Evolutionary conservation across 1,139 yeast species (phyloP).

Genomic region (Yamadazyma atlantica): DNA sequence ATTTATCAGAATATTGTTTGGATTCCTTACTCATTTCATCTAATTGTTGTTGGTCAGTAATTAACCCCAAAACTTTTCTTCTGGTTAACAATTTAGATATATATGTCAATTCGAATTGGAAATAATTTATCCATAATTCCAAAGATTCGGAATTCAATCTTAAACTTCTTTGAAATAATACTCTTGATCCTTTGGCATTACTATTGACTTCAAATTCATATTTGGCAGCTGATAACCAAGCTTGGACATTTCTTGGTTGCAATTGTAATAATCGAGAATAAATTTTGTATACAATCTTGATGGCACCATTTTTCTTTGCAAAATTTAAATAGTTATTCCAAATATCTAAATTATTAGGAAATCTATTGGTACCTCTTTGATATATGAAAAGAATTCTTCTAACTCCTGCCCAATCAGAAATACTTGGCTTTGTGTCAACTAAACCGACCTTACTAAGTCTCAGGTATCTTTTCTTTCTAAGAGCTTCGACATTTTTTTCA

Average conservation of each 20-base stretch:
- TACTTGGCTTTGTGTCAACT: conserved; percentile 53
- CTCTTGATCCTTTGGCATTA: conserved; percentile 86
- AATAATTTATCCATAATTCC: conserved; percentile 81
- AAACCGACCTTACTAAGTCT: conserved; percentile 57
- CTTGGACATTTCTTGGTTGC: conserved; percentile 87
- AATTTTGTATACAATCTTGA: conserved; percentile 76
- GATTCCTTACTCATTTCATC: conserved; percentile 48
- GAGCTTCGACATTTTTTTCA: conserved; percentile 75
- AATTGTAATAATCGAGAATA: conserved; percentile 77
- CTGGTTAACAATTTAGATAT: conserved; percentile 81
- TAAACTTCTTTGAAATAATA: conserved; percentile 78
- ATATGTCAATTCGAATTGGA: conserved; percentile 84
- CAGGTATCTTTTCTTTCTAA: conserved; percentile 69
- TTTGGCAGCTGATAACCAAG: conserved; percentile 95
- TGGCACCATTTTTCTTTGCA: conserved; percentile 73
- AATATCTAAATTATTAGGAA: conserved; percentile 71
- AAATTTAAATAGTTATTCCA: conserved; percentile 79
- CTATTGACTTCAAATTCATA: conserved; percentile 89
- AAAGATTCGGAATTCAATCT: conserved; percentile 77
- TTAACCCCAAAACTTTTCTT: conserved; percentile 75
- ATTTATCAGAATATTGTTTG: conserved; percentile 25
- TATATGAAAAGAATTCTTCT: conserved; percentile 81
- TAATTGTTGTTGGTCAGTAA: conserved; percentile 75
- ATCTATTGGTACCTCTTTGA: conserved; percentile 79
- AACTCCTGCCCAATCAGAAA: conserved; percentile 86